Evolutionary conservation across 345 rosid genomes (phyloP).

Genomic region (Diplotaxis tenuifolia): DNA sequence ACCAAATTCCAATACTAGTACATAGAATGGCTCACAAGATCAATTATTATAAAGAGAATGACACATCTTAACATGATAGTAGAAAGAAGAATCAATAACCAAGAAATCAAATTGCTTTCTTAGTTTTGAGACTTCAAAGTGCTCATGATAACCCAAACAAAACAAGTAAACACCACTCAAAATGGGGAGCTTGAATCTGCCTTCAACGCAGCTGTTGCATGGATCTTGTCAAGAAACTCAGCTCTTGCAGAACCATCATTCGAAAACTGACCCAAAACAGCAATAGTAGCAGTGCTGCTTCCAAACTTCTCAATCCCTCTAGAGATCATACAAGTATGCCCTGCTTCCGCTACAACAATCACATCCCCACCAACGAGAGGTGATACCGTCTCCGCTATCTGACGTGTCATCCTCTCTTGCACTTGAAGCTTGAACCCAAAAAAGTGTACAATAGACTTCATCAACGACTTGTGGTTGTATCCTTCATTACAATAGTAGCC

Average conservation of each 20-base stretch:
- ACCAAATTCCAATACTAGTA: background rate
- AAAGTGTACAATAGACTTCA: slow-evolving; percentile 77
- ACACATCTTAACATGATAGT: background rate
- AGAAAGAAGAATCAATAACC: slow-evolving; percentile 1
- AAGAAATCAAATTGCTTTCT: slow-evolving; percentile 12
- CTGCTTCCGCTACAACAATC: slow-evolving; percentile 88
- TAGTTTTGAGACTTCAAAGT: slow-evolving; percentile 4
- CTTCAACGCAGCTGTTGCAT: slow-evolving; percentile 24
- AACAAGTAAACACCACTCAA: slow-evolving; percentile 5
- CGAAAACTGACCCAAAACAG: slow-evolving; percentile 78
- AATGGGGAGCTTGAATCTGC: slow-evolving; percentile 18
- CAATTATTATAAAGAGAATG: background rate
- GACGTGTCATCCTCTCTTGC: slow-evolving; percentile 90
- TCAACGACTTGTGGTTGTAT: slow-evolving; percentile 39
- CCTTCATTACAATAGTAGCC: slow-evolving; percentile 66
- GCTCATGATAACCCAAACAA: background rate
- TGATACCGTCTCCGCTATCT: slow-evolving; percentile 80
- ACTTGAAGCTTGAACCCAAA: slow-evolving; percentile 97
- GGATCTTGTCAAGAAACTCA: slow-evolving; percentile 60
- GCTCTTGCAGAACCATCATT: slow-evolving; percentile 54
- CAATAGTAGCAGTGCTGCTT: slow-evolving; percentile 82
- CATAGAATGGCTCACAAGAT: background rate
- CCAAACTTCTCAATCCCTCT: slow-evolving; percentile 94
- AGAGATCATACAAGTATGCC: slow-evolving; percentile 89
- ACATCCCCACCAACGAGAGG: slow-evolving; percentile 72